Evolutionary conservation across 2,329 filamentous ascomycete species (phyloP), one percentile per base, ranked within the genome.

Genomic region (Raffaelea arxii): DNA sequence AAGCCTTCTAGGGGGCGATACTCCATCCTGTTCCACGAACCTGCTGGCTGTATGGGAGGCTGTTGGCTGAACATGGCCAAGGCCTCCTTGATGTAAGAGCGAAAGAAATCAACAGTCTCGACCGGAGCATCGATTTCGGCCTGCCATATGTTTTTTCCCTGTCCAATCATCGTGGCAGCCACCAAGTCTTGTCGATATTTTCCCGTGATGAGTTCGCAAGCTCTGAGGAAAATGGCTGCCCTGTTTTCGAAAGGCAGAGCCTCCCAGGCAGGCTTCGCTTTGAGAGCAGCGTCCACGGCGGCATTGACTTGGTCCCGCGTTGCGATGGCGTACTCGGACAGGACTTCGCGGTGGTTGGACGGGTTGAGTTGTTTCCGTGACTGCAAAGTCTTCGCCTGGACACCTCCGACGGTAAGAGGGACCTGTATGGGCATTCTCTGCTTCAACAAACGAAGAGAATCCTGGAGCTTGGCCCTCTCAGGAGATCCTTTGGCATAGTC

Each of bases 1-100:
- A 96, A 96, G n/a, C 90, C 90, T 64, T 96, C 90, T 4, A 96
- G 77, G n/a, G 90, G 82, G 36, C 90, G 77, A 16, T 74, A 82
- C 54, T 90, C 86, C n/a, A 90, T 76, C 54, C 4, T 79, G 75
- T 36, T 36, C 32, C 32, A 36, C 32, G 14, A 7, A 18, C 32
- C 32, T 6, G 32, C 6, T 6, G 32, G 7, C 7, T 36, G 32
- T 12, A 36, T 36, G 32, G 7, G 14, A 6, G 32, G 32, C 32
- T 36, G 32, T 6, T 9, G 7, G 14, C 19, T 12, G 32, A 10
- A n/a, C 6, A 36, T 12, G 14, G 16, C 19, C 32, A 12, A 36
- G 32, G 14, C 32, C 6, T 6, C 32, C 7, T 10, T 12, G 32
- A 36, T 36, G 32, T 36, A 36, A 6, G 32, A 6, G 14, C 19